These are phyloP conservation scores for Eimeria falciformis DNA, from an alignment of 169 alveolate species.

Conservation along the genomic window DNA sequence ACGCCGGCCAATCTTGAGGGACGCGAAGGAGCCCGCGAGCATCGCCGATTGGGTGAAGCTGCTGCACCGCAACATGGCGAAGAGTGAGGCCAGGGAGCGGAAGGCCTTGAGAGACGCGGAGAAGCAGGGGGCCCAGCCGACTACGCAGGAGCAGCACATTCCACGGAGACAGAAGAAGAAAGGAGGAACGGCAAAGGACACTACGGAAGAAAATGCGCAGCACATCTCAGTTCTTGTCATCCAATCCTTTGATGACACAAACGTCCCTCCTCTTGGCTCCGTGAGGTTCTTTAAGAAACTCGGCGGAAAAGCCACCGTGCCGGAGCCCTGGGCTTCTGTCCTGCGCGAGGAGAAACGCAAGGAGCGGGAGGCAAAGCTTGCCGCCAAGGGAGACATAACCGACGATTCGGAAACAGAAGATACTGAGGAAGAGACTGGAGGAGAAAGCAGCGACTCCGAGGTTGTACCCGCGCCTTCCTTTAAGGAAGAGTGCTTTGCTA, in stretches of 20 bases:
- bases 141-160: neutral
- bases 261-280: neutral
- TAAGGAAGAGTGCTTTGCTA: too few relatives aligned
- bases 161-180: neutral
- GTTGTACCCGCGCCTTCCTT: too few relatives aligned
- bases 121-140: neutral
- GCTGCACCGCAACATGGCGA: neutral
- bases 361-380: conserved; percentile 4
- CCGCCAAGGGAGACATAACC: neutral
- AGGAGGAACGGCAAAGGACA: neutral
- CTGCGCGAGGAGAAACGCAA: conserved; percentile 2
- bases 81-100: neutral
- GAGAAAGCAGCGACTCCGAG: neutral
- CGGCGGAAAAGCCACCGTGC: neutral
- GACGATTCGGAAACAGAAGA: neutral
- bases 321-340: conserved; percentile 36
- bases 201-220: conserved; percentile 7
- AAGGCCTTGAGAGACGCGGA: neutral
- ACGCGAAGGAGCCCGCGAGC: conserved; percentile 23
- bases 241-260: conserved; percentile 10
- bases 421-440: neutral
- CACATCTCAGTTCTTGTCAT: neutral
- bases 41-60: conserved; percentile 16
- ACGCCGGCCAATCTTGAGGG: conserved; percentile 24
- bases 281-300: neutral